Conservation (phyloP, 768 basidiomycete genomes). For the Suillus discolor region DNA sequence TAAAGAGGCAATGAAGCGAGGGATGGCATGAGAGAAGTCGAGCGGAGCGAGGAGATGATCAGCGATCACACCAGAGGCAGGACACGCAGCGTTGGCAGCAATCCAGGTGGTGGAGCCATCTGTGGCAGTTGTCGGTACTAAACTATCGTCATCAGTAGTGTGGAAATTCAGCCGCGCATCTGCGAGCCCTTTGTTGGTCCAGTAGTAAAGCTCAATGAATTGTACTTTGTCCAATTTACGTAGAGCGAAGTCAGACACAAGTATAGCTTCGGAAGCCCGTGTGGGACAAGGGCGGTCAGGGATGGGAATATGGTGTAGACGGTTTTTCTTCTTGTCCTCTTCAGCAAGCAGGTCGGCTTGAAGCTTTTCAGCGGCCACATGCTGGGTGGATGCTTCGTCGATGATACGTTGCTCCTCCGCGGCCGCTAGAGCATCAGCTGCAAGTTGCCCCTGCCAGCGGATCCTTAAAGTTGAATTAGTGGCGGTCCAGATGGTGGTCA, state of each 20-base stretch:
- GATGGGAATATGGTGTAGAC: neutral
- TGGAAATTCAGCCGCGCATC: neutral
- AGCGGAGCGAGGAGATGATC: neutral
- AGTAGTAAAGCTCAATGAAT: neutral
- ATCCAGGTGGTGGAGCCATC: neutral
- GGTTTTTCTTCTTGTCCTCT: neutral
- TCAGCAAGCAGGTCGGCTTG: neutral
- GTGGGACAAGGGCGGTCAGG: neutral
- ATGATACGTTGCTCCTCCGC: too few species aligned
- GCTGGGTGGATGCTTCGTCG: too few species aligned
- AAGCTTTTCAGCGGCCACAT: too few species aligned
- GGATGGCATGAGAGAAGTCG: neutral
- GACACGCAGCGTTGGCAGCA: too few species aligned
- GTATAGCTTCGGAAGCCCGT: neutral
- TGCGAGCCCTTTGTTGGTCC: neutral
- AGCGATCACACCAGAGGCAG: neutral
- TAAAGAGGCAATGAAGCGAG: neutral
- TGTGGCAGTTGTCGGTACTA: neutral
- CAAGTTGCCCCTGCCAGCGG: too few species aligned
- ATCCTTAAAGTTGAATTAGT: too few species aligned
- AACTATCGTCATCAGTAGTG: neutral
- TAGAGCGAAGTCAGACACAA: neutral
- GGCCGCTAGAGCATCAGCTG: too few species aligned
- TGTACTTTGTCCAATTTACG: neutral
- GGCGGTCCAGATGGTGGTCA: too few species aligned